These are phyloP conservation scores for Babesia ovata DNA, from an alignment of 169 alveolate species.

Conservation along the genomic window DNA sequence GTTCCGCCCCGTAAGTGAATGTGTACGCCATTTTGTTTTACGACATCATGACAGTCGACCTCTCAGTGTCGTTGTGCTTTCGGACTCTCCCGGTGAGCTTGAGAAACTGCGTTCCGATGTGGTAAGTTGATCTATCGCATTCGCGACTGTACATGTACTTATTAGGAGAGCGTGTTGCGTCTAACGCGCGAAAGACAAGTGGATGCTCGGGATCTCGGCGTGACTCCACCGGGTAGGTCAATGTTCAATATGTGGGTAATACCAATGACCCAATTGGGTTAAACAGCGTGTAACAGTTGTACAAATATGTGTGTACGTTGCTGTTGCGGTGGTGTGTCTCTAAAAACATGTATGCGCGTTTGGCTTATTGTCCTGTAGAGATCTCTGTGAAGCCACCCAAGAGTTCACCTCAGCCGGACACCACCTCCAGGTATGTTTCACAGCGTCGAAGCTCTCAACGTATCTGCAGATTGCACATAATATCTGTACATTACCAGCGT, in stretches of 20 bases:
- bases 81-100: slow-evolving; percentile 23
- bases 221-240: slow-evolving; percentile 1
- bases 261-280: background rate
- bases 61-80: slow-evolving; percentile 27
- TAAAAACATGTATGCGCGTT: background rate
- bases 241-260: background rate
- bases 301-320: background rate
- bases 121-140: background rate
- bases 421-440: slow-evolving; percentile 4
- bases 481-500: slow-evolving; percentile 28
- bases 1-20: slow-evolving; percentile 28
- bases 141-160: background rate
- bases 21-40: background rate
- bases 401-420: slow-evolving; percentile 3
- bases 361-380: background rate
- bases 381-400: slow-evolving; percentile 7
- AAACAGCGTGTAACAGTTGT: background rate
- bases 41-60: slow-evolving; percentile 14
- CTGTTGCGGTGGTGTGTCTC: background rate
- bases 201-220: background rate
- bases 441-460: too few relatives aligned
- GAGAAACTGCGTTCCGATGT: slow-evolving; percentile 33
- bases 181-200: slow-evolving; percentile 21
- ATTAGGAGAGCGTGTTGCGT: slow-evolving; percentile 15
- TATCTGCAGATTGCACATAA: background rate